Evolutionary conservation across 441 rosid species (phyloP), one percentile per base, ranked within the genome.

Genomic region (Populus tomentosa): DNA sequence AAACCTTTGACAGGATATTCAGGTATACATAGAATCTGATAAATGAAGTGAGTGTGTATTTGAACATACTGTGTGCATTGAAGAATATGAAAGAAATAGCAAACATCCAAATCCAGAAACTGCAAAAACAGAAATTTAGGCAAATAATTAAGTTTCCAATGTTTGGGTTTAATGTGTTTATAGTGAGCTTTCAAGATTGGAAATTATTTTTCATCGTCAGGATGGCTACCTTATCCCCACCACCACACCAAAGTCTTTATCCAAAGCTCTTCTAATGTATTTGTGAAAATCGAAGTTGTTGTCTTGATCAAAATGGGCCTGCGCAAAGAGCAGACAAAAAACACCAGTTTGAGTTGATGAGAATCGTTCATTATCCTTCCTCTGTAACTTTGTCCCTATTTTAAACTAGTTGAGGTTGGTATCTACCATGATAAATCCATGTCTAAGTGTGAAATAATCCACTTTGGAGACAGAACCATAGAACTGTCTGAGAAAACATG

Each of bases 361-460:
- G 13, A 61, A 61, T 21, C 10, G 6, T 72, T 35, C 21, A n/a
- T 13, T 11, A n/a, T 21, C 28, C 13, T 33, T 2, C 36, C 14
- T 40, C 24, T 18, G 18, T 38, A 66, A 28, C 16, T 38, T 13
- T 3, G 65, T 61, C 6, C 11, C 14, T 21, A 3, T 61, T 40
- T 61, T 21, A 28, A 61, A 9, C 26, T 61, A 23, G 6, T 9
- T 21, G 65, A 61, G 65, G 26, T 9, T 10, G 2, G 11, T 23
- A 61, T 61, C 13, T 89, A 92, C 97, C 90, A 1, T 78, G 61
- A 90, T 83, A 81, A 92, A 92, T 77, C 97, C 97, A 80, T 90
- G 92, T 59, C 95, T 83, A 18, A 92, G 85, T 14, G 92, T 87
- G 50, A 92, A 76, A 72, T 90, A 92, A 81, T 92, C 97, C 16